A percentile compares a stretch with the other conserved stretches of the same genome.
phyloP scores from a whole-genome alignment of 2,329 filamentous ascomycete genomes.

The Penicillium sclerotigenum region DNA sequence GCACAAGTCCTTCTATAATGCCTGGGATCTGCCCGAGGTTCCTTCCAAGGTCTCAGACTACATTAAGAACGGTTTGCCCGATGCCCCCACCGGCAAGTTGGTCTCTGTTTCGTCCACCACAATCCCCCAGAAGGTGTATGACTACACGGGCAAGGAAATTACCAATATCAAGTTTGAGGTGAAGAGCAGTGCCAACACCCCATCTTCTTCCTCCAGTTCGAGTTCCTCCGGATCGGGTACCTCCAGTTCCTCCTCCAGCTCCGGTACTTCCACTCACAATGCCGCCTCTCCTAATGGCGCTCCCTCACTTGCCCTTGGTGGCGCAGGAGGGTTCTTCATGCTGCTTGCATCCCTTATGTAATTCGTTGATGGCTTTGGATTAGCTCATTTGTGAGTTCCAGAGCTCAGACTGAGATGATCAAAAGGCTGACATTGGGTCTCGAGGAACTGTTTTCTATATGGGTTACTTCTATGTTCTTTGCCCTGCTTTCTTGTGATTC shows the following conservation, averaged over 20 bases:
- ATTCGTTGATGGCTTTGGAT: neutral
- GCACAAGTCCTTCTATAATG: conserved; percentile 63
- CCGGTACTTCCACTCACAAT: conserved; percentile 4
- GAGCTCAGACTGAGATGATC: neutral
- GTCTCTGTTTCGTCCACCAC: conserved; percentile 56
- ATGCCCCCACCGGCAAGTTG: conserved; percentile 63
- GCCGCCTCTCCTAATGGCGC: conserved; percentile 24
- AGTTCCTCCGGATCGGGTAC: neutral
- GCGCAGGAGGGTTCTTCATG: conserved; percentile 28
- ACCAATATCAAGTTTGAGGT: conserved; percentile 60
- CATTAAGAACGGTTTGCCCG: conserved; percentile 71
- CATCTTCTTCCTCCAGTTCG: conserved; percentile 27
- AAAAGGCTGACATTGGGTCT: neutral
- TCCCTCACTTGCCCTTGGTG: conserved; percentile 23
- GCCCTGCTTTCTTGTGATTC: conserved; percentile 7
- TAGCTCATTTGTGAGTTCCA: neutral
- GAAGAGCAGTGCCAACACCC: conserved; percentile 54
- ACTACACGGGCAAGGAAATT: conserved; percentile 56
- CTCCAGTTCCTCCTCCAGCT: conserved; percentile 4
- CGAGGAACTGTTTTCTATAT: neutral
- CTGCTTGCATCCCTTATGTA: conserved; percentile 30
- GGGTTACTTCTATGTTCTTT: neutral
- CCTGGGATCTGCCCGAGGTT: conserved; percentile 71
- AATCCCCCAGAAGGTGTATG: conserved; percentile 58
- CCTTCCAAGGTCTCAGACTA: conserved; percentile 67